phyloP scores from a whole-genome alignment of 2,329 filamentous ascomycete species.

The Alternaria arborescens region DNA sequence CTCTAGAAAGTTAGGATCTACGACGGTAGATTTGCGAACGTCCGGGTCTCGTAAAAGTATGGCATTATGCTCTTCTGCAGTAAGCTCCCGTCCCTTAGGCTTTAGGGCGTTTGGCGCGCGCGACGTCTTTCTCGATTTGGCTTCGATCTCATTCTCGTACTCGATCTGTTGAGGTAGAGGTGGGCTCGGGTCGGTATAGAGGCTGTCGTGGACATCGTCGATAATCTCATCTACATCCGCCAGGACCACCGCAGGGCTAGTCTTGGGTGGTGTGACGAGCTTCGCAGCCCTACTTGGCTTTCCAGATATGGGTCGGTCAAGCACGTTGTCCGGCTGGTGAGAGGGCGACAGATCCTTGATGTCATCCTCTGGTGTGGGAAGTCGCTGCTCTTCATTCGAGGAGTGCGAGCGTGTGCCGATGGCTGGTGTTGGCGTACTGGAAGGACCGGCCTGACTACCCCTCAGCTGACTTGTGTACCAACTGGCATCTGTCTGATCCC shows the following conservation, averaged over 20 bases:
- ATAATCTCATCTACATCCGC: constrained; percentile 8
- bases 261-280: constrained; percentile 43
- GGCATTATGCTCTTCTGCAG: constrained; percentile 92
- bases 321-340: constrained; percentile 42
- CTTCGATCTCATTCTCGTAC: constrained; percentile 13
- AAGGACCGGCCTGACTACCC: constrained; percentile 31
- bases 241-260: constrained; percentile 33
- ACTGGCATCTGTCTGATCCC: constrained; percentile 80
- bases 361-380: constrained; percentile 38
- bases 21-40: constrained; percentile 86
- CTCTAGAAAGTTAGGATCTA: constrained; percentile 91
- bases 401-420: constrained; percentile 34
- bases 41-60: constrained; percentile 83
- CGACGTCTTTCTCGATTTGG: constrained; percentile 10
- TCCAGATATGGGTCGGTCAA: constrained; percentile 27
- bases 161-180: constrained; percentile 18
- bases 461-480: constrained; percentile 82
- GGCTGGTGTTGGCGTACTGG: constrained; percentile 39
- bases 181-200: constrained; percentile 32
- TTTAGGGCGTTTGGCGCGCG: background rate
- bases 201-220: constrained; percentile 31
- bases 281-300: constrained; percentile 18
- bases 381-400: constrained; percentile 21
- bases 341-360: constrained; percentile 44
- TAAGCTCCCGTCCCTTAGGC: constrained; percentile 60